A percentile compares a stretch with the other conserved stretches of the same genome.
These are phyloP conservation scores for Fusarium sp. DNA, from an alignment of 2,329 filamentous ascomycete genomes.

Conservation along the genomic window DNA sequence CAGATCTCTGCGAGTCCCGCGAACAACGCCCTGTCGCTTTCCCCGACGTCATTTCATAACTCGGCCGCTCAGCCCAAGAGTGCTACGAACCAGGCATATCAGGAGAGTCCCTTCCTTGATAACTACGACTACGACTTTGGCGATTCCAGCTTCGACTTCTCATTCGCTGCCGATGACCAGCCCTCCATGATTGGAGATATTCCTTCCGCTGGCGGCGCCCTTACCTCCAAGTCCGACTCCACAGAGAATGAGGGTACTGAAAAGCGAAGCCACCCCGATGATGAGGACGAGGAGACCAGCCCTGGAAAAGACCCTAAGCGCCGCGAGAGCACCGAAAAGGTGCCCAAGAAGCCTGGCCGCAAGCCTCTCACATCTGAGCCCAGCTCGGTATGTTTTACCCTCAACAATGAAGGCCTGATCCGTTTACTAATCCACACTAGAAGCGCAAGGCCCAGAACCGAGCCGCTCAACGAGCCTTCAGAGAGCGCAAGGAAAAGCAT, in stretches of 20 bases:
- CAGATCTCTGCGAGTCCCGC: conserved; percentile 49
- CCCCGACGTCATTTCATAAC: conserved; percentile 62
- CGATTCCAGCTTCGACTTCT: conserved; percentile 81
- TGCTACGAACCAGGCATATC: conserved; percentile 59
- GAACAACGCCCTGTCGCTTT: conserved; percentile 57
- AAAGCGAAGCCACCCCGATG: conserved; percentile 80
- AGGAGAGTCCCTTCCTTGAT: conserved; percentile 86
- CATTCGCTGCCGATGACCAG: conserved; percentile 60
- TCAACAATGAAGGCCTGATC: not conserved
- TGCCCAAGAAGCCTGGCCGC: conserved; percentile 93
- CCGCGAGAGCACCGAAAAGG: conserved; percentile 85
- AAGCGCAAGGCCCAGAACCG: conserved; percentile 97
- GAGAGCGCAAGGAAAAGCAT: conserved; percentile 94
- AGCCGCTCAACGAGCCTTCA: conserved; percentile 91
- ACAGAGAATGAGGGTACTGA: conserved; percentile 67
- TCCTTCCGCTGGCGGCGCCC: conserved; percentile 52
- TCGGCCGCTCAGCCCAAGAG: conserved; percentile 60
- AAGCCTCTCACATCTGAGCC: conserved; percentile 97
- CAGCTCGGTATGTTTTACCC: conserved; percentile 81
- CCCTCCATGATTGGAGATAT: conserved; percentile 82
- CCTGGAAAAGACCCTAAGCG: conserved; percentile 70
- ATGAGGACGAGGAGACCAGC: conserved; percentile 72
- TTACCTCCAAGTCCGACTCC: conserved; percentile 66
- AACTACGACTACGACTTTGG: conserved; percentile 82
- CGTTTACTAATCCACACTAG: conserved; percentile 58